phyloP scores from a whole-genome alignment of 345 rosid genomes.

The Trapa bicornis region DNA sequence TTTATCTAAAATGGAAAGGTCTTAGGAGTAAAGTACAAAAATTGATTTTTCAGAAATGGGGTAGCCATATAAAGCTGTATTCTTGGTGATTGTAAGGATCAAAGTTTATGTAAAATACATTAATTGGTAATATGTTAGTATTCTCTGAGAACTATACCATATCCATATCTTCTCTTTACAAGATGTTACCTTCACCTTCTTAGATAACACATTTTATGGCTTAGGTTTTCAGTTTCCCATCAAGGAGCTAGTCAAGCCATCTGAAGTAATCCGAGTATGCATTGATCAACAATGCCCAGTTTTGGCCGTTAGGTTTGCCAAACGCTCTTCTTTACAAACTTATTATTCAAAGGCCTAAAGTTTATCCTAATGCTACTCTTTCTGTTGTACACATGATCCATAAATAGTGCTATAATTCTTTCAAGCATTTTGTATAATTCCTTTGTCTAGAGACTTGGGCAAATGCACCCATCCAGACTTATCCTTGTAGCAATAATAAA shows the following conservation, averaged over 20 bases:
- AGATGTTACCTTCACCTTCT: not conserved
- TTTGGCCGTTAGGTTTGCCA: constrained; percentile 59
- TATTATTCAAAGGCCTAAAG: not conserved
- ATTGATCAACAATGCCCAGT: constrained; percentile 42
- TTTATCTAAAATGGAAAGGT: not conserved
- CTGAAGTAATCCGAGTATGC: constrained; percentile 39
- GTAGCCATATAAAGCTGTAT: not conserved
- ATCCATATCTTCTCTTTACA: not conserved
- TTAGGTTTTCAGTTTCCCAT: constrained; percentile 53
- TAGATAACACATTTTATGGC: constrained; percentile 10
- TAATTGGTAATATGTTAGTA: not conserved
- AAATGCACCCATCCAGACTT: not conserved
- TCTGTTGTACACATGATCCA: not conserved
- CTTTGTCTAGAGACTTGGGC: not conserved
- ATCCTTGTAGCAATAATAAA: constrained; percentile 1
- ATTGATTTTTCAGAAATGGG: not conserved
- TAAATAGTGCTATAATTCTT: not conserved
- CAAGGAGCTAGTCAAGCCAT: constrained; percentile 52
- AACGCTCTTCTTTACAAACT: not conserved
- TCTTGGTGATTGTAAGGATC: not conserved
- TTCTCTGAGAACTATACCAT: not conserved
- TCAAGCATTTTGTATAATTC: not conserved
- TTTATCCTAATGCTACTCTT: not conserved
- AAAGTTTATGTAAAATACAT: not conserved
- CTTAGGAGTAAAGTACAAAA: not conserved